Evolutionary conservation across 1,284 basidiomycete genomes (phyloP).

Genomic region (Leccinum fallax): DNA sequence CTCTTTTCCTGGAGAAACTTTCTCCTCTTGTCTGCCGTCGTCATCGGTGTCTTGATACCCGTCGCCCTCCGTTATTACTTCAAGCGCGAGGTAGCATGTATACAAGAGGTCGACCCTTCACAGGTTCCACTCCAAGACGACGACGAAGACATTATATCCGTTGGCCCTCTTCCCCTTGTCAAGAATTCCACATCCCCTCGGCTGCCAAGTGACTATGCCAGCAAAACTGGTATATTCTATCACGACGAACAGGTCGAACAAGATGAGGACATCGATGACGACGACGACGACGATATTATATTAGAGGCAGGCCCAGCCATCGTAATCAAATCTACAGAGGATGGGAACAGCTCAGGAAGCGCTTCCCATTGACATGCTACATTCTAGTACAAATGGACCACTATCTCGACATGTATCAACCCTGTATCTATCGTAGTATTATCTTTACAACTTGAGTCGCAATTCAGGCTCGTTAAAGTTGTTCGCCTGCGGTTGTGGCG

Average conservation of each 20-base stretch:
- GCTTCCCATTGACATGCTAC: slow-evolving; percentile 17
- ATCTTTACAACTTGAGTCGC: not conserved
- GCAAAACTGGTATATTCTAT: slow-evolving; percentile 37
- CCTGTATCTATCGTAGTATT: slow-evolving; percentile 12
- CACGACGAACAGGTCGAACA: slow-evolving; percentile 44
- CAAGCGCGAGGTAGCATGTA: slow-evolving; percentile 53
- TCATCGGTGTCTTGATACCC: slow-evolving; percentile 89
- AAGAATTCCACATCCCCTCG: slow-evolving; percentile 42
- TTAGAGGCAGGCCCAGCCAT: slow-evolving; percentile 67
- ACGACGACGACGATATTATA: slow-evolving; percentile 55
- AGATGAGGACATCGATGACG: slow-evolving; percentile 38
- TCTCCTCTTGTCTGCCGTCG: slow-evolving; percentile 79
- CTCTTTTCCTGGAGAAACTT: slow-evolving; percentile 89
- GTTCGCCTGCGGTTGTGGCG: slow-evolving; percentile 11
- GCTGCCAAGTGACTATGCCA: slow-evolving; percentile 36
- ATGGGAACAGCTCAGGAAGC: slow-evolving; percentile 33
- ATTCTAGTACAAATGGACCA: slow-evolving; percentile 14
- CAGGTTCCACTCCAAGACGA: slow-evolving; percentile 36
- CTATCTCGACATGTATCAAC: slow-evolving; percentile 22
- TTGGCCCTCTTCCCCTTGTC: slow-evolving; percentile 45
- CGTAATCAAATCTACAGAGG: slow-evolving; percentile 41
- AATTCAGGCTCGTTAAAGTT: not conserved
- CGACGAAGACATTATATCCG: slow-evolving; percentile 49
- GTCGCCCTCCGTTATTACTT: slow-evolving; percentile 84
- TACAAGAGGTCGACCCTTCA: slow-evolving; percentile 38